Base-by-base conservation (phyloP, 1,284 basidiomycete genomes). In the Ceratobasidium theobromae region DNA sequence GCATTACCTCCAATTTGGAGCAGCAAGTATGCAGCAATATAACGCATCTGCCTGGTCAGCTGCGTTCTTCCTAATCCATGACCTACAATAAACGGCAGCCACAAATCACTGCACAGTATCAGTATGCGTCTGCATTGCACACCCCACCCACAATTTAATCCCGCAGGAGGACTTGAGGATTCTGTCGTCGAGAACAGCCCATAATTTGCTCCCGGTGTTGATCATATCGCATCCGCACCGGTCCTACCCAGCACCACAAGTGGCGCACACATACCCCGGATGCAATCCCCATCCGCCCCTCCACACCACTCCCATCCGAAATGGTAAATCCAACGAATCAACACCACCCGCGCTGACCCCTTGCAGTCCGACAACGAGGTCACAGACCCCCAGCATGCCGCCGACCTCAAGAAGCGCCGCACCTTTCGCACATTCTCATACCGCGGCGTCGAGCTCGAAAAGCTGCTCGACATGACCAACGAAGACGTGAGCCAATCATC, bases 401-500 rank as follows among this genome's bases (percentile, higher is more conserved):
- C 93, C 72, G 93, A 94, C 79, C 85, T 95, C 82, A 96, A 96
- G 89, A 94, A 95, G 83, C 93, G 89, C 86, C 85, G 96, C 77
- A 95, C 93, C 70, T 99, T 99, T 91, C 92, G 93, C 77, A 98
- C 96, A 76, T 99, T 98, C 85, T 91, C 91, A 53, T 99, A 96
- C 89, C 91, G 96, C 76, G 96, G 97, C 75, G 82, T 98, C 74
- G 95, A 97, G 83, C 90, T 98, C 72, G 93, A 98, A 77, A 91
- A 96, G 81, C 93, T 99, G 77, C 84, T 99, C 75, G 96, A 99
- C 81, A 79, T 99, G 83, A 86, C 81, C 81, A 98, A 96, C 76
- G 96, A 98, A 79, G 91, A 94, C 74, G 92, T 91, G 74, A 71
- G 87, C 80, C 3, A 27, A 2, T 23, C 8, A 46, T 69, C 12